Base-by-base conservation (phyloP, 768 basidiomycete genomes). In the Dacryopinax spathularia region DNA sequence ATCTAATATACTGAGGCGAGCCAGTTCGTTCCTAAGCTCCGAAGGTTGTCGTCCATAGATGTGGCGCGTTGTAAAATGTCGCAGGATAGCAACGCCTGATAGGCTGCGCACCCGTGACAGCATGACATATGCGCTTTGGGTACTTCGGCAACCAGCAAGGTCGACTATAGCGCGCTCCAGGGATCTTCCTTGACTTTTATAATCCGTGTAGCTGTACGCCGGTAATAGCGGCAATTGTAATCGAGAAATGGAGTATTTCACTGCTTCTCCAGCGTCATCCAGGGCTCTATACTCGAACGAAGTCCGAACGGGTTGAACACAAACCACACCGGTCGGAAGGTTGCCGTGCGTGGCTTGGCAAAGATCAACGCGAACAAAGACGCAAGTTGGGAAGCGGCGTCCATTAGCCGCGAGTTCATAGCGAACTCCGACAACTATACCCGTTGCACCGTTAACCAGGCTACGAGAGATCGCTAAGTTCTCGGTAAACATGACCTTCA, bases 81-180 rank as follows among this genome's bases (percentile, higher is more conserved):
- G 22, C 6, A 73, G 33, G 4, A 73, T 68, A 12, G 67, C 64
- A 1, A 73, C 20, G 0, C 71, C 71, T 12, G 64, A 22, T 6
- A 73, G 31, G 1, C 61, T 63, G 20, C 63, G 68, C 0, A 72
- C 70, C 20, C 72, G n/a, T 0, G 73, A 73, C 1, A 73, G 62
- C 72, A 73, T 73, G 1, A 73, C 73, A 61, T 73, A 73, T 1
- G 69, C 66, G 1, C 70, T 67, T 63, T 72, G 70, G 7, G 61
- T 35, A 6, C 43, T 60, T 18, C 59, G 36, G 1, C 67, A 68
- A 15, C 67, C 66, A 0, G 48, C 39, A 1, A 73, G 61, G 61
- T 74, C 73, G 0, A 73, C 70, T 3, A 73, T 68, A 1, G 66
- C 70, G 1, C 41, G 37, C 0, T 68, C 39, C 16, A 74, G 59